These are phyloP conservation scores for Aureobasidium sp. DNA, from an alignment of 2,329 filamentous ascomycete genomes.

Conservation along the genomic window DNA sequence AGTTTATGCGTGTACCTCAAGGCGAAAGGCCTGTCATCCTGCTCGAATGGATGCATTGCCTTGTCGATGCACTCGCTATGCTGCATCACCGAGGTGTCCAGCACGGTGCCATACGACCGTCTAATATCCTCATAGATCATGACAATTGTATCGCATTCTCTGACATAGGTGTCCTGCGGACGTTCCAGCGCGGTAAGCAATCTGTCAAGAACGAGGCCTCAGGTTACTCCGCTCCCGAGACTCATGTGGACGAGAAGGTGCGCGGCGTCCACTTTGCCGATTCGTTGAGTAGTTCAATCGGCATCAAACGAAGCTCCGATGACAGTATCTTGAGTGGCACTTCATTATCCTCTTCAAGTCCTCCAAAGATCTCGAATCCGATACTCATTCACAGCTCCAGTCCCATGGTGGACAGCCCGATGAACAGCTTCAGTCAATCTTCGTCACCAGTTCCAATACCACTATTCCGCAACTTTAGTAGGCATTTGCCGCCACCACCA, in stretches of 20 bases:
- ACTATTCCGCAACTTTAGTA: slow-evolving; percentile 24
- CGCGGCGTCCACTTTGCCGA: slow-evolving; percentile 1
- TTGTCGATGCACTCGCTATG: slow-evolving; percentile 58
- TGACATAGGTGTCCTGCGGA: slow-evolving; percentile 44
- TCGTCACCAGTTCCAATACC: background rate
- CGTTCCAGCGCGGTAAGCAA: slow-evolving; percentile 44
- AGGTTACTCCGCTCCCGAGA: slow-evolving; percentile 64
- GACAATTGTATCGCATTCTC: slow-evolving; percentile 59
- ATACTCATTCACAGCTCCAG: background rate
- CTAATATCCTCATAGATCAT: slow-evolving; percentile 58
- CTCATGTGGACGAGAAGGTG: background rate
- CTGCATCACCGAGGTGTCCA: slow-evolving; percentile 56
- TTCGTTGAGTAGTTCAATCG: background rate
- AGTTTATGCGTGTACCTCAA: slow-evolving; percentile 55
- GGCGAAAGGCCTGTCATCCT: slow-evolving; percentile 50
- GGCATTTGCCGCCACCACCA: slow-evolving; percentile 20
- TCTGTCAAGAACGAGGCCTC: slow-evolving; percentile 60
- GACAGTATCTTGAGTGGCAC: background rate
- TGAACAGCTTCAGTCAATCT: background rate
- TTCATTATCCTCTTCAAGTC: background rate
- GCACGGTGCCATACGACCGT: slow-evolving; percentile 62
- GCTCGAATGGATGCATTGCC: slow-evolving; percentile 67
- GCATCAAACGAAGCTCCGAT: background rate
- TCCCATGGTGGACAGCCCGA: background rate
- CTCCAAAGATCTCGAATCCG: background rate